These are phyloP conservation scores for Sporothrix dimorphospora DNA, from an alignment of 2,329 filamentous ascomycete genomes.

Conservation along the genomic window DNA sequence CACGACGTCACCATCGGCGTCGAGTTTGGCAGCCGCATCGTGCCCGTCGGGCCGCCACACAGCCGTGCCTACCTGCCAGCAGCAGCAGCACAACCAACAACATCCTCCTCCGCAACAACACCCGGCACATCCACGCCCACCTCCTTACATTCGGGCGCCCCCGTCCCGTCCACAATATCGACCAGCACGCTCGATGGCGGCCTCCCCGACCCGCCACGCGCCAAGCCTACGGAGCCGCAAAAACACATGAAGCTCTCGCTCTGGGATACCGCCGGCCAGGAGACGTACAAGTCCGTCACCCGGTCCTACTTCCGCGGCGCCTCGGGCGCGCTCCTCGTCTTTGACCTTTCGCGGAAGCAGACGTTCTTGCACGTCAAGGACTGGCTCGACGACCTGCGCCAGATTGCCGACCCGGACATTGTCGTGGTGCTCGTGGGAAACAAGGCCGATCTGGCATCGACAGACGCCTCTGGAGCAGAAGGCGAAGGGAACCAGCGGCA, in stretches of 20 bases:
- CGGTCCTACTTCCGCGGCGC: constrained; percentile 88
- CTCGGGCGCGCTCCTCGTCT: constrained; percentile 77
- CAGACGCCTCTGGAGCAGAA: constrained; percentile 42
- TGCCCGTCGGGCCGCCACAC: constrained; percentile 85
- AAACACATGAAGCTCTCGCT: constrained; percentile 91
- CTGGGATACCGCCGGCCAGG: constrained; percentile 96
- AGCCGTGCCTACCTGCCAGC: constrained; percentile 45
- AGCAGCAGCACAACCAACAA: constrained; percentile 27
- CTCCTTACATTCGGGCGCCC: neutral
- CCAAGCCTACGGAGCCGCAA: constrained; percentile 46
- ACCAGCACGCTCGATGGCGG: constrained; percentile 35
- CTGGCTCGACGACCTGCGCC: constrained; percentile 91
- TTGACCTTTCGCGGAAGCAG: constrained; percentile 83
- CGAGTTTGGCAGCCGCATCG: constrained; percentile 91
- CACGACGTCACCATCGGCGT: constrained; percentile 98
- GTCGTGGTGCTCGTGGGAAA: constrained; percentile 95
- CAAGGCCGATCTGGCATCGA: constrained; percentile 77
- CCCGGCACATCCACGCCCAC: constrained; percentile 26
- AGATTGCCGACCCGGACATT: constrained; percentile 94
- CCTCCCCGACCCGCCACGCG: constrained; percentile 55
- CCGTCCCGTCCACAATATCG: constrained; percentile 10
- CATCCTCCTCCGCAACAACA: constrained; percentile 25
- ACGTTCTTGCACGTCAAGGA: constrained; percentile 88
- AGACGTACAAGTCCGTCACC: constrained; percentile 96
- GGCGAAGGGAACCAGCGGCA: constrained; percentile 68